These are phyloP conservation scores for Podospora australis DNA, from an alignment of 495 filamentous ascomycete species.

Conservation along the genomic window DNA sequence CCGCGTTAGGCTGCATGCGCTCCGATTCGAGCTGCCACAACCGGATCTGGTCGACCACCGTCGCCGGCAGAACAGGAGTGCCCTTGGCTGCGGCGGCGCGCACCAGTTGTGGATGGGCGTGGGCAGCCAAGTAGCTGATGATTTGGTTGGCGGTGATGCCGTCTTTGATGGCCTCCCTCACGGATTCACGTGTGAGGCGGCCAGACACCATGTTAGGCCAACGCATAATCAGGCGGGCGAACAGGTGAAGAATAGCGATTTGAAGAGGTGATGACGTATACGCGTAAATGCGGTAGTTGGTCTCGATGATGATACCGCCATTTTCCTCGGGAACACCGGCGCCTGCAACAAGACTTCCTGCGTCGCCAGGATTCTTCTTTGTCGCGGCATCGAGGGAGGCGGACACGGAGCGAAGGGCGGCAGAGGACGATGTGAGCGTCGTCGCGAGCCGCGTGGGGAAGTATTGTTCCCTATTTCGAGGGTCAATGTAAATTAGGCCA, in stretches of 20 bases:
- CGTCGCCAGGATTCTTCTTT: conserved; percentile 41
- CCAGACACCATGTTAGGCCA: conserved; percentile 90
- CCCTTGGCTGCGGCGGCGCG: conserved; percentile 51
- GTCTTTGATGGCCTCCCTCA: conserved; percentile 75
- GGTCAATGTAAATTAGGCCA: conserved; percentile 74
- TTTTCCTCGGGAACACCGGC: conserved; percentile 25
- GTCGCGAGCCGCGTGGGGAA: conserved; percentile 93
- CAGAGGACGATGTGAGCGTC: conserved; percentile 78
- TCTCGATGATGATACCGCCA: conserved; percentile 93
- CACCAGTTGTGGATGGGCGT: conserved; percentile 88
- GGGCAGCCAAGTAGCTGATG: conserved; percentile 76
- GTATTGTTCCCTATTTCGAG: conserved; percentile 55
- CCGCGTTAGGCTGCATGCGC: conserved; percentile 71
- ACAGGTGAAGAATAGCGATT: conserved; percentile 89
- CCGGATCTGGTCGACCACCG: conserved; percentile 94
- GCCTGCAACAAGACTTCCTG: conserved; percentile 32
- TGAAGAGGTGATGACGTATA: conserved; percentile 90
- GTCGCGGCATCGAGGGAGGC: conserved; percentile 44
- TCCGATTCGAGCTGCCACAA: conserved; percentile 98
- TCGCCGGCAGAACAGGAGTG: conserved; percentile 74
- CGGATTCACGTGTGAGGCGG: conserved; percentile 76
- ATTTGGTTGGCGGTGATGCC: conserved; percentile 95
- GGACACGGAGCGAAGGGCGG: conserved; percentile 57
- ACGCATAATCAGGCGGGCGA: conserved; percentile 74
- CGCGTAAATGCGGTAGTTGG: conserved; percentile 97